Evolutionary conservation across 192 early-diverging fungal species (phyloP).

Genomic region (Lobosporangium transversale): DNA sequence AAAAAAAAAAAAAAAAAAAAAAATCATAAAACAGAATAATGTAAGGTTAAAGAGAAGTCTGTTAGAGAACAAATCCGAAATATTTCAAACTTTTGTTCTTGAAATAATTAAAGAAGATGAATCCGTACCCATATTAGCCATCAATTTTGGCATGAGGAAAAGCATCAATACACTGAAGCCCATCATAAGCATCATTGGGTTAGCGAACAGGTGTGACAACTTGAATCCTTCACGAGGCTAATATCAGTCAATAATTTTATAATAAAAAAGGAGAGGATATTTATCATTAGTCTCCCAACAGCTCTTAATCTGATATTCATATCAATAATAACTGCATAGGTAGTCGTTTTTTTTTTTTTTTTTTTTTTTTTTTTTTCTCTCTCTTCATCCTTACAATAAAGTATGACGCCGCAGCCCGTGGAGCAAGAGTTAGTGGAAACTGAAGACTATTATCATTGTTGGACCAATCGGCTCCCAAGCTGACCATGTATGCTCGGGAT

Average conservation of each 20-base stretch:
- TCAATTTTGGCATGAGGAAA: constrained; percentile 66
- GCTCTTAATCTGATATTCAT: too few species aligned
- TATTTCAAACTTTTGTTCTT: neutral
- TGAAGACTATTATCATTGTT: constrained; percentile 51
- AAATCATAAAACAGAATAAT: neutral
- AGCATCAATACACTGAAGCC: constrained; percentile 64
- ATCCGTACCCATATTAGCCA: constrained; percentile 59
- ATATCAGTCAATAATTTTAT: neutral
- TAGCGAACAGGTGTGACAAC: constrained; percentile 60
- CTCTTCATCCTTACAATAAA: constrained; percentile 67
- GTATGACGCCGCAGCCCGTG: constrained; percentile 56
- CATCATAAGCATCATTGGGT: constrained; percentile 71
- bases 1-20: too few species aligned
- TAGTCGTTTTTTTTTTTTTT: too few species aligned
- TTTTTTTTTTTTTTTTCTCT: too few species aligned
- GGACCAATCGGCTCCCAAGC: constrained; percentile 58
- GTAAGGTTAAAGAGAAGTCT: neutral
- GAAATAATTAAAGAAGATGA: neutral
- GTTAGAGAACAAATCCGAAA: too few species aligned
- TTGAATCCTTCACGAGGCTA: constrained; percentile 67
- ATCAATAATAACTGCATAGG: too few species aligned
- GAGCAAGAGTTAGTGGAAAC: constrained; percentile 58
- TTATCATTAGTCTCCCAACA: neutral
- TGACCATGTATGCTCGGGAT: constrained; percentile 51
- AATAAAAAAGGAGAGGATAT: neutral